Evolutionary conservation across 108 stramenopile species (phyloP).

Genomic region (Nannochloropsis granulata): DNA sequence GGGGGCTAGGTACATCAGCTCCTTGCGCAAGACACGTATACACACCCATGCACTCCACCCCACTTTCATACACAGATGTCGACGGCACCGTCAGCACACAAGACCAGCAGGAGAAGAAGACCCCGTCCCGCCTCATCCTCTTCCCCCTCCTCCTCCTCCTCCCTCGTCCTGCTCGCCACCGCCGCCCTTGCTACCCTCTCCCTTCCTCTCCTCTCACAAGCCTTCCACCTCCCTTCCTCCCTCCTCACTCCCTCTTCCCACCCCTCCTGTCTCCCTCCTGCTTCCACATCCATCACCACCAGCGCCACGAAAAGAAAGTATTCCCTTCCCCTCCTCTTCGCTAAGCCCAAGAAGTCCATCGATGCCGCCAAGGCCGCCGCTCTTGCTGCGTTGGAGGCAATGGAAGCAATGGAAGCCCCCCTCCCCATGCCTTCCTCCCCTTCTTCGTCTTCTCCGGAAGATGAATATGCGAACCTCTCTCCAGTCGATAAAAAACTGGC

Average conservation of each 20-base stretch:
- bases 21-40: no score
- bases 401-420: not conserved
- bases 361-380: constrained; percentile 40
- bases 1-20: no score
- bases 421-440: not conserved
- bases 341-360: not conserved
- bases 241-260: not conserved
- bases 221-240: not conserved
- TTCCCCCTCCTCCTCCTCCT: not conserved
- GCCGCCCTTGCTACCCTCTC: not conserved
- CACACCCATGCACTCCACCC: not conserved
- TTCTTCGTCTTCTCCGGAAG: constrained; percentile 22
- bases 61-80: not conserved
- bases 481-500: constrained; percentile 32
- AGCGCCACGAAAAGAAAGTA: not conserved
- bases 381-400: constrained; percentile 46
- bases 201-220: not conserved
- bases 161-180: not conserved
- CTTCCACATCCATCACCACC: not conserved
- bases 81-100: not conserved
- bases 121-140: not conserved
- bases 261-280: not conserved
- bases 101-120: not conserved
- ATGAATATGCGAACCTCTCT: constrained; percentile 34
- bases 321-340: not conserved